Conservation (phyloP, 148 eudicot genomes). For the Rhododendron griersonianum region DNA sequence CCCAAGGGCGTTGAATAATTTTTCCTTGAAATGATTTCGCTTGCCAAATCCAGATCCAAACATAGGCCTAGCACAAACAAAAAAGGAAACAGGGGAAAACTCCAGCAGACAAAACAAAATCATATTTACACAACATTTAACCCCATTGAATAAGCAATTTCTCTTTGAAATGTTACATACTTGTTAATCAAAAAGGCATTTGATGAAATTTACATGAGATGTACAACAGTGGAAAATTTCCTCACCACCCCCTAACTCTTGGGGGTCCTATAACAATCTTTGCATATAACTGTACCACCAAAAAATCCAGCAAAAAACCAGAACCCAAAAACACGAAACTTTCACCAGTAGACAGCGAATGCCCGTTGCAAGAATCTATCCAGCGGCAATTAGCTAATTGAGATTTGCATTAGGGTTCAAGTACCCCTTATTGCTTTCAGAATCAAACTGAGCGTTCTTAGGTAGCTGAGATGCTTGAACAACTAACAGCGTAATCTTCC, state of each 20-base stretch:
- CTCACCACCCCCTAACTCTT: background rate
- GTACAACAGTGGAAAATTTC: background rate
- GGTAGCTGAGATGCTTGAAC: constrained; percentile 39
- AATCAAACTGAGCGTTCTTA: constrained; percentile 5
- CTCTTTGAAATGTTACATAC: background rate
- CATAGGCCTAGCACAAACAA: background rate
- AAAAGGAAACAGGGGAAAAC: background rate
- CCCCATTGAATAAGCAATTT: background rate
- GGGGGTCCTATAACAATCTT: background rate
- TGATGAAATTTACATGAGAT: background rate
- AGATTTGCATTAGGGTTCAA: constrained; percentile 11
- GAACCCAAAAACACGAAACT: background rate
- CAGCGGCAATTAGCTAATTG: background rate
- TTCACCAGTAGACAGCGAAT: background rate
- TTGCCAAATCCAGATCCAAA: background rate
- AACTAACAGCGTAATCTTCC: constrained; percentile 29
- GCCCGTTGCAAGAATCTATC: background rate
- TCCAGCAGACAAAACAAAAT: background rate
- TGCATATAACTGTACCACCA: background rate
- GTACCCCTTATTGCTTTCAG: constrained; percentile 1
- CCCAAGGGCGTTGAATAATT: background rate
- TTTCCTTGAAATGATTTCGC: background rate
- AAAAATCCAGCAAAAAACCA: background rate
- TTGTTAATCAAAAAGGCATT: background rate
- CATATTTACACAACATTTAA: background rate